Evolutionary conservation across 2,329 filamentous ascomycete genomes (phyloP).

Genomic region (Dendryphion nanum): DNA sequence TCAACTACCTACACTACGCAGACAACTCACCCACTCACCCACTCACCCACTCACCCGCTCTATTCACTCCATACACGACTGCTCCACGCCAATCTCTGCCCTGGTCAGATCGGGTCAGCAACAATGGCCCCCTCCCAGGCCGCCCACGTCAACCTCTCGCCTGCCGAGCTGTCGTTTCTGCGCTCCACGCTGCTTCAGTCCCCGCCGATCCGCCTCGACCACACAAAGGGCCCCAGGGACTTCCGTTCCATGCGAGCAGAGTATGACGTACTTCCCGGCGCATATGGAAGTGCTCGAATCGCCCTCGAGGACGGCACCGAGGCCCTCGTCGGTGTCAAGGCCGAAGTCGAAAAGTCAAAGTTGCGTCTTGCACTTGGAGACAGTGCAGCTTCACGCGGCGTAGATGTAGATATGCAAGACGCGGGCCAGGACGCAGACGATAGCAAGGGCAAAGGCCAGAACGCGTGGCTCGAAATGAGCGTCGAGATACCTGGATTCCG

Average conservation of each 20-base stretch:
- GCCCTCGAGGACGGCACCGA: slow-evolving; percentile 95
- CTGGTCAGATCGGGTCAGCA: too few species aligned
- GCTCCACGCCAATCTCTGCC: slow-evolving; percentile 3
- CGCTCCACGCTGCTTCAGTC: slow-evolving; percentile 78
- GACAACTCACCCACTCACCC: not conserved
- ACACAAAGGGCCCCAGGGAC: slow-evolving; percentile 60
- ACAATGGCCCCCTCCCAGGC: slow-evolving; percentile 32
- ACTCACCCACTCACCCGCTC: not conserved
- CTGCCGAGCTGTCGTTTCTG: slow-evolving; percentile 93
- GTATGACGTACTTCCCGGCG: slow-evolving; percentile 81
- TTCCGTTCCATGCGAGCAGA: slow-evolving; percentile 91
- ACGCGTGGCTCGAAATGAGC: slow-evolving; percentile 81
- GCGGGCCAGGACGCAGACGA: slow-evolving; percentile 29
- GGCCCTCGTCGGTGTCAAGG: slow-evolving; percentile 93
- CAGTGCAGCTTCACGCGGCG: slow-evolving; percentile 22
- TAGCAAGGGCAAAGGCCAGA: slow-evolving; percentile 47
- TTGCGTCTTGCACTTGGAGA: slow-evolving; percentile 16
- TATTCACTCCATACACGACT: slow-evolving; percentile 5
- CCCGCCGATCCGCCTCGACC: slow-evolving; percentile 85
- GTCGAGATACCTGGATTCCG: slow-evolving; percentile 89
- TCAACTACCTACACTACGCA: not conserved
- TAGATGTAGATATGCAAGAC: slow-evolving; percentile 43
- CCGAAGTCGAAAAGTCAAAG: slow-evolving; percentile 78
- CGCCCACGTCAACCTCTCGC: slow-evolving; percentile 74
- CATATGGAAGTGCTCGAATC: slow-evolving; percentile 89